Conservation (phyloP, 306 rosid genomes). For the Sicyos baderoa region DNA sequence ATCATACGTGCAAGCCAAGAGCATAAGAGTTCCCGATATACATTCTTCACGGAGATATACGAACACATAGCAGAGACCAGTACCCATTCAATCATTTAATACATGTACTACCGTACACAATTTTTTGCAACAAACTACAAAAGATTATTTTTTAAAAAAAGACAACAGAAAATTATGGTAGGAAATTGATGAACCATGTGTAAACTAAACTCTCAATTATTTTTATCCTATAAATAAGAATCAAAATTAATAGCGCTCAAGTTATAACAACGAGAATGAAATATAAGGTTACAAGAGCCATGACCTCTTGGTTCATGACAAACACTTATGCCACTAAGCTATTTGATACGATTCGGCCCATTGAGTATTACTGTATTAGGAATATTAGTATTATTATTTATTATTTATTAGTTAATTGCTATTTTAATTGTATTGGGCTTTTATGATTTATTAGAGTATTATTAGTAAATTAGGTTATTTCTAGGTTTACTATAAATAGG, state of each 20-base stretch:
- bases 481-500: too few relatives aligned
- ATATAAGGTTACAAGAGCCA: neutral
- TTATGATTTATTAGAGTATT: too few relatives aligned
- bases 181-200: constrained; percentile 2
- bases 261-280: constrained; percentile 8
- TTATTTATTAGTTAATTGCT: too few relatives aligned
- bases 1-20: neutral
- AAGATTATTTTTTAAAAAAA: too few relatives aligned
- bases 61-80: neutral
- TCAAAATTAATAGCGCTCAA: neutral
- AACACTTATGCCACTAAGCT: too few relatives aligned
- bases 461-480: too few relatives aligned
- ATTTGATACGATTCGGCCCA: too few relatives aligned
- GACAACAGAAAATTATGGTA: neutral
- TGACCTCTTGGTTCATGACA: too few relatives aligned
- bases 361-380: too few relatives aligned
- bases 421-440: too few relatives aligned
- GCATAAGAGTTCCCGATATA: neutral
- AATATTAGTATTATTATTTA: too few relatives aligned
- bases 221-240: too few relatives aligned
- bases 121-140: neutral
- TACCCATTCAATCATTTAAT: constrained; percentile 7
- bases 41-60: constrained; percentile 1
- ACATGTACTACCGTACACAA: neutral
- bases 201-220: neutral